Percentiles rank a stretch among this genome's conserved stretches.
Conservation (phyloP, 2,329 filamentous ascomycete genomes). For the Colletotrichum sp. region DNA sequence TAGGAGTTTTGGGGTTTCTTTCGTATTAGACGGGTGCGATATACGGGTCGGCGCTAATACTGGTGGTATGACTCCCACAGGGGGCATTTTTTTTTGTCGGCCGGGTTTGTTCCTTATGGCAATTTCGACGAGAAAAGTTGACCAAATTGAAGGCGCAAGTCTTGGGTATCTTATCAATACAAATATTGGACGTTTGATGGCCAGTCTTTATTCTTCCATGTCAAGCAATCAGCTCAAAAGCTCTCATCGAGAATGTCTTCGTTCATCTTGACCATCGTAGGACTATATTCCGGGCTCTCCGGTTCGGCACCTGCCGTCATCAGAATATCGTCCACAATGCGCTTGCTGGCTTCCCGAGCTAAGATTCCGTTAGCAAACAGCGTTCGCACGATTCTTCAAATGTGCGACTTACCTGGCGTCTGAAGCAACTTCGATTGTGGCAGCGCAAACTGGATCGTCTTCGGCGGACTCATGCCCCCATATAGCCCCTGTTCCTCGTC, state of each 20-base stretch:
- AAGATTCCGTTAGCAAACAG: constrained; percentile 15
- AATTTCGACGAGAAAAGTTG: not conserved
- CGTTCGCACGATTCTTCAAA: not conserved
- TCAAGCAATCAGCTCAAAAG: constrained; percentile 46
- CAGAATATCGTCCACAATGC: constrained; percentile 82
- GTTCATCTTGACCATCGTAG: constrained; percentile 70
- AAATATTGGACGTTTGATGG: not conserved
- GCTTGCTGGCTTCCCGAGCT: constrained; percentile 81
- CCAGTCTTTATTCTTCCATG: not conserved
- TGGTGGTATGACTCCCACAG: not conserved
- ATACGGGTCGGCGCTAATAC: not conserved
- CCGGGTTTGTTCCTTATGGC: not conserved
- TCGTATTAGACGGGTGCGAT: not conserved
- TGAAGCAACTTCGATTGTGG: constrained; percentile 79
- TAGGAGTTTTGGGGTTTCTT: not conserved
- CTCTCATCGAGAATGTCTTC: constrained; percentile 67
- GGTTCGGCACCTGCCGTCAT: constrained; percentile 73
- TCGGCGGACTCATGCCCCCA: constrained; percentile 85
- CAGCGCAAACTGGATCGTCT: constrained; percentile 87
- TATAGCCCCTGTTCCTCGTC: constrained; percentile 67
- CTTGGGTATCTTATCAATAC: not conserved
- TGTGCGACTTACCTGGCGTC: constrained; percentile 68
- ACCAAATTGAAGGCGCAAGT: not conserved
- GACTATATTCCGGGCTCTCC: constrained; percentile 64
- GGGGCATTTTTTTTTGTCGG: not conserved